Conservation (phyloP, 208 protist genomes). For the Angomonas desouzai region DNA sequence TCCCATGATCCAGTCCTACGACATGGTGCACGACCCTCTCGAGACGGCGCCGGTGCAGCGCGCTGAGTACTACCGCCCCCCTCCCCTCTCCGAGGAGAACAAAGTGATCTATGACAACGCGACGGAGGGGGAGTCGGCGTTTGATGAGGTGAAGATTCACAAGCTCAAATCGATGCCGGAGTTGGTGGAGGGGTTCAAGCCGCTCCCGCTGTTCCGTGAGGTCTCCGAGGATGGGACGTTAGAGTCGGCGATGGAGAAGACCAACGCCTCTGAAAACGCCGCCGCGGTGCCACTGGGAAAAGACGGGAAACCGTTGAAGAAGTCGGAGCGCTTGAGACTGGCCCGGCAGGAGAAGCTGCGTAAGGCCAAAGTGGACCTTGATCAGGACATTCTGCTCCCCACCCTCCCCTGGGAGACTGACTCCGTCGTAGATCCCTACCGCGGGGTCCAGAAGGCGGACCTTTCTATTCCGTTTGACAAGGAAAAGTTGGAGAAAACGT, state of each 20-base stretch:
- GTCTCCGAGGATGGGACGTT: slow-evolving; percentile 38
- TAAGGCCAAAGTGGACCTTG: slow-evolving; percentile 73
- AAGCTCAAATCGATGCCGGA: slow-evolving; percentile 70
- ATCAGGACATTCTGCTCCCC: slow-evolving; percentile 77
- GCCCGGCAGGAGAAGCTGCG: slow-evolving; percentile 72
- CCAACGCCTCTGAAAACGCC: slow-evolving; percentile 15
- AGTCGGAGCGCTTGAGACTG: slow-evolving; percentile 62
- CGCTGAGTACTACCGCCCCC: slow-evolving; percentile 64
- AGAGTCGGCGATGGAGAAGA: slow-evolving; percentile 20
- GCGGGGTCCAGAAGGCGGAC: slow-evolving; percentile 55
- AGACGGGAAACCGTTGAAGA: slow-evolving; percentile 46
- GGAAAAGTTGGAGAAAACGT: slow-evolving; percentile 73
- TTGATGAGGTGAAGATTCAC: slow-evolving; percentile 83
- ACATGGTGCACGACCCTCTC: slow-evolving; percentile 75
- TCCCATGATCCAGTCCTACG: slow-evolving; percentile 74
- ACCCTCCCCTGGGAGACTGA: slow-evolving; percentile 85
- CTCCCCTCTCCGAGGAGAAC: slow-evolving; percentile 43
- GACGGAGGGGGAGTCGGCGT: slow-evolving; percentile 55
- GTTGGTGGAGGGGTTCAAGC: slow-evolving; percentile 78
- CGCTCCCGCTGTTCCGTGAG: slow-evolving; percentile 76
- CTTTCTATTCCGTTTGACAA: slow-evolving; percentile 73
- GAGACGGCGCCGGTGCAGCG: slow-evolving; percentile 29
- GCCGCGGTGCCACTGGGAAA: slow-evolving; percentile 15
- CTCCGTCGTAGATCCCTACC: slow-evolving; percentile 81
- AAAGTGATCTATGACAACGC: slow-evolving; percentile 79